Conservation (phyloP, 805 yeast genomes). For the Pichia cabralensis region DNA sequence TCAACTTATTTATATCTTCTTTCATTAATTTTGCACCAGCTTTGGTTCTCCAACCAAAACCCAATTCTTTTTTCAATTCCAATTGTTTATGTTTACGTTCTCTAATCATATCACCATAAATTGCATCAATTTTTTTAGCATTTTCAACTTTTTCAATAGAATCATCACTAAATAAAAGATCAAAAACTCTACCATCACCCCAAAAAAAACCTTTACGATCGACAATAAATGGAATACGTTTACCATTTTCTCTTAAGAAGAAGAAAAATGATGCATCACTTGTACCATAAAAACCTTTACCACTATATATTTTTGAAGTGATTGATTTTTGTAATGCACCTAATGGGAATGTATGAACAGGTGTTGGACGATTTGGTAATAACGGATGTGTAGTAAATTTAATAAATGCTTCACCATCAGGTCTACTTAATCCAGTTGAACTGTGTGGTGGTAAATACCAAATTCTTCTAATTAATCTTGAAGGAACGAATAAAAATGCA, state of each 20-base stretch:
- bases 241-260: slow-evolving; percentile 50
- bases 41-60: slow-evolving; percentile 52
- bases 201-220: slow-evolving; percentile 86
- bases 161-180: slow-evolving; percentile 72
- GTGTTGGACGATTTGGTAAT: slow-evolving; percentile 68
- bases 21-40: slow-evolving; percentile 33
- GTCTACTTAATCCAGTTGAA: slow-evolving; percentile 25
- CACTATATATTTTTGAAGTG: slow-evolving; percentile 68
- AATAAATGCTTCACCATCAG: slow-evolving; percentile 35
- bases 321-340: slow-evolving; percentile 43
- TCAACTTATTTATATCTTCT: slow-evolving; percentile 31
- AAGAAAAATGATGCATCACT: slow-evolving; percentile 69
- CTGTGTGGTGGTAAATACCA: slow-evolving; percentile 50
- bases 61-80: slow-evolving; percentile 42
- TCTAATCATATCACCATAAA: slow-evolving; percentile 22
- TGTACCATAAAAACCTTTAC: slow-evolving; percentile 83
- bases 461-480: slow-evolving; percentile 63
- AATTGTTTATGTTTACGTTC: slow-evolving; percentile 52
- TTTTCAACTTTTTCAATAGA: slow-evolving; percentile 66
- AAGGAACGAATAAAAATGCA: slow-evolving; percentile 45
- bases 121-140: slow-evolving; percentile 22
- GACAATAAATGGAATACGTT: slow-evolving; percentile 58
- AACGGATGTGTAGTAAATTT: slow-evolving; percentile 67
- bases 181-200: slow-evolving; percentile 87
- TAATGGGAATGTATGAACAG: slow-evolving; percentile 60